Percentiles rank a stretch among this genome's conserved stretches.
Evolutionary conservation across 148 eudicot species (phyloP).

Genomic region (Camellia sinensis): DNA sequence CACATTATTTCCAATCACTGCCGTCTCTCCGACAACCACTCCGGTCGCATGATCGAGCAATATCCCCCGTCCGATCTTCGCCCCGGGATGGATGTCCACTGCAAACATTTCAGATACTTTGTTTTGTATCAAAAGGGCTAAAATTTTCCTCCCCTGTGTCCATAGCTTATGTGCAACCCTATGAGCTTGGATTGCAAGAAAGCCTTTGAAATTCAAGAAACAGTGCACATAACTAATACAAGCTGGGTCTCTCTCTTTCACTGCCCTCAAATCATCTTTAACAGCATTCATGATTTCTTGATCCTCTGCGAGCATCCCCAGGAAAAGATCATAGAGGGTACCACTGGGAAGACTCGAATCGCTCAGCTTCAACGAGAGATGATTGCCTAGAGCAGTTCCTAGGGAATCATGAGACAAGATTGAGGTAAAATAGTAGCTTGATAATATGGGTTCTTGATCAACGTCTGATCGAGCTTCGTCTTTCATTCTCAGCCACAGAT

Average conservation of each 20-base stretch:
- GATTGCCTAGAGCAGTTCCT: constrained; percentile 59
- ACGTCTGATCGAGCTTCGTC: constrained; percentile 55
- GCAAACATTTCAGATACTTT: constrained; percentile 74
- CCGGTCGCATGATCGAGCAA: constrained; percentile 89
- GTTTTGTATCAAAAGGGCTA: constrained; percentile 62
- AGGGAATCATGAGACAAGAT: constrained; percentile 53
- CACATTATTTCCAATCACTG: constrained; percentile 66
- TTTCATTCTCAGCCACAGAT: constrained; percentile 55
- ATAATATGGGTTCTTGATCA: constrained; percentile 69
- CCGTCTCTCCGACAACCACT: constrained; percentile 71
- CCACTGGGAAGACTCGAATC: constrained; percentile 37
- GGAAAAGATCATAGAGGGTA: constrained; percentile 57
- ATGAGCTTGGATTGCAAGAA: constrained; percentile 67
- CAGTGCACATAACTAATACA: constrained; percentile 76
- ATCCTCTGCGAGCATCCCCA: constrained; percentile 36
- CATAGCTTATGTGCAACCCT: constrained; percentile 66
- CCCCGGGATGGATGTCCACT: constrained; percentile 87
- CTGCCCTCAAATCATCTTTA: constrained; percentile 58
- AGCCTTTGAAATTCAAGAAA: constrained; percentile 77
- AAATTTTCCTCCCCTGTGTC: constrained; percentile 55
- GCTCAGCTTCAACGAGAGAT: constrained; percentile 55
- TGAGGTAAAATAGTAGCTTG: constrained; percentile 46
- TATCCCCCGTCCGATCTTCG: constrained; percentile 69
- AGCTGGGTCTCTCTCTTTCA: constrained; percentile 80
- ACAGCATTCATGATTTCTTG: constrained; percentile 40